Evolutionary conservation across 1,139 yeast species (phyloP).

Genomic region (Debaryomyces udenii): DNA sequence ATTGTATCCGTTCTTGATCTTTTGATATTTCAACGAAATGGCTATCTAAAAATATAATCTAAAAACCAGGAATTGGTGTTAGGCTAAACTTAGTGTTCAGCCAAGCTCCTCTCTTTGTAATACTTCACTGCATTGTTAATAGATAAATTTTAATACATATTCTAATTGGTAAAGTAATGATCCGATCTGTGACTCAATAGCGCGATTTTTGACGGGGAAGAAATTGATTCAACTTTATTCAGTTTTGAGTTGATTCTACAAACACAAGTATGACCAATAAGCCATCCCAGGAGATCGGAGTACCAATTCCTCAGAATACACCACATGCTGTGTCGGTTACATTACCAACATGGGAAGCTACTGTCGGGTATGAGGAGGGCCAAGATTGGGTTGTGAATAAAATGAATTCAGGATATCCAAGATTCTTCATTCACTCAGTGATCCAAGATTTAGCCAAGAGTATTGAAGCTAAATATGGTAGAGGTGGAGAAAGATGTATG

Average conservation of each 20-base stretch:
- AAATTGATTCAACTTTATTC: background rate
- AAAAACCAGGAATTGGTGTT: background rate
- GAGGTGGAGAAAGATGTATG: constrained; percentile 72
- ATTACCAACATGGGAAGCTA: constrained; percentile 91
- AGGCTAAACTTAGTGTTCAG: background rate
- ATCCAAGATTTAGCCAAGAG: constrained; percentile 63
- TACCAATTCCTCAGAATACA: constrained; percentile 84
- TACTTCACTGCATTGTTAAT: constrained; percentile 9
- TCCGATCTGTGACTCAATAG: constrained; percentile 1
- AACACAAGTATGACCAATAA: constrained; percentile 9
- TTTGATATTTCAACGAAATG: constrained; percentile 2
- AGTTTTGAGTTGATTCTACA: background rate
- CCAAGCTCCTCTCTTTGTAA: constrained; percentile 1
- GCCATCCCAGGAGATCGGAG: constrained; percentile 63
- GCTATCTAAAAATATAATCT: constrained; percentile 7
- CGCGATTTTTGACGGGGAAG: background rate
- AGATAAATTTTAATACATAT: constrained; percentile 8
- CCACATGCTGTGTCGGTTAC: constrained; percentile 94
- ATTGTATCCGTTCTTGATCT: constrained; percentile 60
- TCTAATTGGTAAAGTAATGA: constrained; percentile 2
- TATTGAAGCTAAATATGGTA: constrained; percentile 65
- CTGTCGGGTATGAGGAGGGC: constrained; percentile 91
- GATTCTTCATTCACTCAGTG: constrained; percentile 77
- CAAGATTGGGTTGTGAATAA: constrained; percentile 77
- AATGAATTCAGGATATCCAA: constrained; percentile 88